Conservation (phyloP, 1,139 yeast genomes). For the Hansenula lynferdii region DNA sequence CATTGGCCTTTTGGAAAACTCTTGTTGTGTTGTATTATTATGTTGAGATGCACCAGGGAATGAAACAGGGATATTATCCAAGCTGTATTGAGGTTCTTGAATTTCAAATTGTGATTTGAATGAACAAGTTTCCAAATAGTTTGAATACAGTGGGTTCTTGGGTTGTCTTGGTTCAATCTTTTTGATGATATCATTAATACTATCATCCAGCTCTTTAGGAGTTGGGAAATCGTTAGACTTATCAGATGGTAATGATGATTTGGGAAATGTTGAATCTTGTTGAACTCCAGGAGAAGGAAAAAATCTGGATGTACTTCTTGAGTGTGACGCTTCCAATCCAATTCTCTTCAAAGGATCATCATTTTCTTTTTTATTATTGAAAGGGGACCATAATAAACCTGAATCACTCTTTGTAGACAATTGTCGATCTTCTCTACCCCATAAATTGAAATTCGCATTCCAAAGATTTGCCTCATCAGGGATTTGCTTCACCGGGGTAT, state of each 20-base stretch:
- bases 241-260: conserved; percentile 8
- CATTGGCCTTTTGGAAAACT: neutral
- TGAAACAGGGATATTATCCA: conserved; percentile 10
- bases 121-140: neutral
- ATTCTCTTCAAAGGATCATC: conserved; percentile 10
- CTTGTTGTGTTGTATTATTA: conserved; percentile 2
- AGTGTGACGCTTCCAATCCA: conserved; percentile 8
- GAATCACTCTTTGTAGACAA: conserved; percentile 22
- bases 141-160: too few relatives aligned
- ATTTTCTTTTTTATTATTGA: conserved; percentile 6
- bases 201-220: neutral
- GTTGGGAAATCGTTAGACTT: conserved; percentile 4
- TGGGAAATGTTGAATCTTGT: conserved; percentile 16
- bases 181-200: conserved; percentile 1
- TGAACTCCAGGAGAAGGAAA: conserved; percentile 32
- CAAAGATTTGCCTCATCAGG: conserved; percentile 12
- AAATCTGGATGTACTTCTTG: conserved; percentile 29
- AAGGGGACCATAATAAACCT: conserved; percentile 20
- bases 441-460: conserved; percentile 6
- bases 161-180: neutral
- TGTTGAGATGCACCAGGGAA: conserved; percentile 6
- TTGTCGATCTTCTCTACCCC: conserved; percentile 16
- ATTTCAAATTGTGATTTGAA: neutral
- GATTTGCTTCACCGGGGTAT: too few relatives aligned
- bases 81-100: neutral